phyloP scores from a whole-genome alignment of 2,329 filamentous ascomycete species.

The Paraconiothyrium sp. region DNA sequence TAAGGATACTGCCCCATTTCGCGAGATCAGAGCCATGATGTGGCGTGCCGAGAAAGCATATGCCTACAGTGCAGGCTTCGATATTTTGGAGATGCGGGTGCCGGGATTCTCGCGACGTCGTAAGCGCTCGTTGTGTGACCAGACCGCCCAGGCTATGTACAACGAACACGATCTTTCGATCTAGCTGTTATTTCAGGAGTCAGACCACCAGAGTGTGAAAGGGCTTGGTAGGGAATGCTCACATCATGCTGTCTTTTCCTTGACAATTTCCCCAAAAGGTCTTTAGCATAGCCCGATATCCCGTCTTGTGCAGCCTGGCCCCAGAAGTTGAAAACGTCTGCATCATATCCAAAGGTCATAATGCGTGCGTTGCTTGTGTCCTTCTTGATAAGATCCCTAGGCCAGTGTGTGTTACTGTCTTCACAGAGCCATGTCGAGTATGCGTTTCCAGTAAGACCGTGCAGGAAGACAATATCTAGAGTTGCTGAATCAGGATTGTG shows the following conservation, averaged over 20 bases:
- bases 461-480: constrained; percentile 20
- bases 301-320: constrained; percentile 1
- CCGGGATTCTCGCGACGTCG: not conserved
- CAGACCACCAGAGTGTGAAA: too few species aligned
- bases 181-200: too few species aligned
- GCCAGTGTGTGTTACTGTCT: constrained; percentile 17
- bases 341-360: constrained; percentile 23
- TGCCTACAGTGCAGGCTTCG: constrained; percentile 10
- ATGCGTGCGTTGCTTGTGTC: constrained; percentile 19
- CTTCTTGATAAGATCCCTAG: constrained; percentile 14
- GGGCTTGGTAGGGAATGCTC: not conserved
- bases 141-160: constrained; percentile 25
- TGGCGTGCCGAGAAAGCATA: constrained; percentile 23
- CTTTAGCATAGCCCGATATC: constrained; percentile 12
- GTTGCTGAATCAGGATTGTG: too few species aligned
- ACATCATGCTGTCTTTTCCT: not conserved
- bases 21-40: constrained; percentile 22
- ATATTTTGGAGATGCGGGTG: constrained; percentile 8
- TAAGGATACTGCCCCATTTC: constrained; percentile 14
- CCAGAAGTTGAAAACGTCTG: constrained; percentile 19
- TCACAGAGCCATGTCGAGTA: constrained; percentile 18
- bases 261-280: constrained; percentile 15
- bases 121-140: constrained; percentile 18
- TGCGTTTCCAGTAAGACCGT: constrained; percentile 22
- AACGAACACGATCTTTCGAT: constrained; percentile 9